Base-by-base conservation (phyloP, 495 filamentous ascomycete genomes). In the Neurospora hispaniola region DNA sequence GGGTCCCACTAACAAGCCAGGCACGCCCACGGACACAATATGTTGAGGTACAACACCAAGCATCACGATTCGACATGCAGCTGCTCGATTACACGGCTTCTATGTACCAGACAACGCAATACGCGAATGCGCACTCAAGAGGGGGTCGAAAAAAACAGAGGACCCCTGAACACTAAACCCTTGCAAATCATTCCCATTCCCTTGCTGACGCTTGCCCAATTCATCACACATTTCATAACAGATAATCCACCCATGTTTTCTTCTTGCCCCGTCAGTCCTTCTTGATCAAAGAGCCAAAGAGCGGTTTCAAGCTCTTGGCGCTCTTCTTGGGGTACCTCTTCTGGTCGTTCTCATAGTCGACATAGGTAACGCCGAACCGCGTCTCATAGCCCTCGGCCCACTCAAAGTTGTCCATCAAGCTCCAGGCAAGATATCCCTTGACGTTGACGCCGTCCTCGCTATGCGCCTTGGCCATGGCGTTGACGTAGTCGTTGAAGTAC, bases 301-400 rank as follows among this genome's bases (percentile, higher is more conserved):
- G 85, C 72, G 86, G 80, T 70, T 88, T 84, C 75, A 94, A 84
- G 75, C 83, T 85, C 81, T 84, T 88, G 9, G 90, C 91, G 80
- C 91, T 93, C 84, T 93, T 90, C 88, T 94, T 94, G 40, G 91
- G 90, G 71, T 90, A 86, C 46, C 92, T 82, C 85, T 92, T 90
- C 85, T 93, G 91, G 41, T 88, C 88, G 71, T 91, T 88, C 74
- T 86, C 84, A 76, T 94, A 93, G 82, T 93, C 91, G 46, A 94
- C 90, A 79, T 85, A 93, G 7, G 90, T 93, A 66, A 93, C 90
- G 46, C 91, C 91, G 76, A 94, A 94, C 31, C 91, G 85, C n/a
- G 91, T 92, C 81, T 92, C 90, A 80, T 93, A 93, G n/a, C 91
- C 91, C 76, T 94, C 91, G 69, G 91, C 91, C 86, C 87, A 89